phyloP scores from a whole-genome alignment of 495 filamentous ascomycete genomes.

The Neurospora sublineolata region DNA sequence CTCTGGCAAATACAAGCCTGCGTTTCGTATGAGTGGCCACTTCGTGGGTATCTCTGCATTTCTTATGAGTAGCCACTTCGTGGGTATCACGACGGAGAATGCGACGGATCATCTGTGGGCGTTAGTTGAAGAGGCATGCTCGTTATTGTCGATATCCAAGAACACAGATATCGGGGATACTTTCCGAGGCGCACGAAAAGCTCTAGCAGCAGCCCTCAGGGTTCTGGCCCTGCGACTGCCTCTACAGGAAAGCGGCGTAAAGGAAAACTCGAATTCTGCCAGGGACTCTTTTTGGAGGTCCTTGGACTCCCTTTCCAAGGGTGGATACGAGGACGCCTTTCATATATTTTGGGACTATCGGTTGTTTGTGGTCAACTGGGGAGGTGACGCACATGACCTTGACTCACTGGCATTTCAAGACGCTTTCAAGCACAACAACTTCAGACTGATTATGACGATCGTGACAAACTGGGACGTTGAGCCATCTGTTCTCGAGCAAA shows the following conservation, averaged over 20 bases:
- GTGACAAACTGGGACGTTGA: neutral
- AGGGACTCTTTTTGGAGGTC: neutral
- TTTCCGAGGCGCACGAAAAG: too few species aligned
- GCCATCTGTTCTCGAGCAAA: neutral
- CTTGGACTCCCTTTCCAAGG: neutral
- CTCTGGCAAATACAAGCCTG: too few species aligned
- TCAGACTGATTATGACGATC: neutral
- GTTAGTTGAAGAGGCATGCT: neutral
- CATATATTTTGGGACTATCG: neutral
- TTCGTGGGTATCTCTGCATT: neutral
- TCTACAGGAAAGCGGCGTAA: neutral
- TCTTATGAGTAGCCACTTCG: accelerated
- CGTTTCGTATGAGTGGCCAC: accelerated
- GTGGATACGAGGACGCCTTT: neutral
- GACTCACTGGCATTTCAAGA: neutral
- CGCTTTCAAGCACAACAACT: neutral
- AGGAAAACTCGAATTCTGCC: neutral
- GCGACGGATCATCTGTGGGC: neutral
- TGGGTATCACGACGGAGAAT: neutral
- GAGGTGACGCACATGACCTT: neutral
- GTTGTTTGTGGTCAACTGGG: neutral
- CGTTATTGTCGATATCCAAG: too few species aligned
- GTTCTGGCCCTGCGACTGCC: neutral
- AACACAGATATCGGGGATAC: too few species aligned
- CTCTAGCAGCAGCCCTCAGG: neutral